Base-by-base conservation (phyloP, 768 basidiomycete genomes). In the Glaciozyma martinii region DNA sequence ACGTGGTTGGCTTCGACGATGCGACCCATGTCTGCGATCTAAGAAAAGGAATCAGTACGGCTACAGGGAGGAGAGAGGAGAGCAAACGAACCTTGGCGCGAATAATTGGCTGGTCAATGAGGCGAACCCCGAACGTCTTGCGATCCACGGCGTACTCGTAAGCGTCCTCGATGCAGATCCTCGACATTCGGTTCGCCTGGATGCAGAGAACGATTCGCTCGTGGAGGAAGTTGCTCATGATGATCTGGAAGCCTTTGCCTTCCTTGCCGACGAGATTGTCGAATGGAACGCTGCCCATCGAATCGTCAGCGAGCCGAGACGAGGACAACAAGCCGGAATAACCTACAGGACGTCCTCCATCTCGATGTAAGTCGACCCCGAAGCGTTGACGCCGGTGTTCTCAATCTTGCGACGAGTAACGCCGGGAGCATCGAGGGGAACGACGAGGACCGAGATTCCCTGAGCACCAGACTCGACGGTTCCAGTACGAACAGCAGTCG, bases 261-360 rank as follows among this genome's bases (percentile, higher is more conserved):
- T 73, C 71, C 56, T 65, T 66, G 21, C 75, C 75, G 53, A 76
- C 61, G 27, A 75, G 32, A 61, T 76, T 76, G 6, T 56, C 64
- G 8, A 67, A 60, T 0, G 75, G 75, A 1, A 76, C 75, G 33
- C 67, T 64, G 27, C 55, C 18, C 18, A n/a, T 9, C 65, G 66
- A 55, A 42, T 13, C 10, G 44, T 59, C 33, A 59, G 44, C 30
- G 3, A 4, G 19, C 9, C n/a, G 32, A 16, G 9, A 18, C 33
- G 6, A n/a, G 5, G 23, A n/a, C 33, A n/a, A n/a, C 32, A 19
- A 32, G 18, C 15, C 16, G 18, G 18, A 29, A 33, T 40, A 15
- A 25, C 42, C 15, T 18, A 59, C 30, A 43, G 43, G 3, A 70
- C 71, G 40, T 66, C 68, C 27, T 71, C 66, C 40, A 73, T 61